Evolutionary conservation across 208 protist species (phyloP).

Genomic region (Trypanosoma congolense): DNA sequence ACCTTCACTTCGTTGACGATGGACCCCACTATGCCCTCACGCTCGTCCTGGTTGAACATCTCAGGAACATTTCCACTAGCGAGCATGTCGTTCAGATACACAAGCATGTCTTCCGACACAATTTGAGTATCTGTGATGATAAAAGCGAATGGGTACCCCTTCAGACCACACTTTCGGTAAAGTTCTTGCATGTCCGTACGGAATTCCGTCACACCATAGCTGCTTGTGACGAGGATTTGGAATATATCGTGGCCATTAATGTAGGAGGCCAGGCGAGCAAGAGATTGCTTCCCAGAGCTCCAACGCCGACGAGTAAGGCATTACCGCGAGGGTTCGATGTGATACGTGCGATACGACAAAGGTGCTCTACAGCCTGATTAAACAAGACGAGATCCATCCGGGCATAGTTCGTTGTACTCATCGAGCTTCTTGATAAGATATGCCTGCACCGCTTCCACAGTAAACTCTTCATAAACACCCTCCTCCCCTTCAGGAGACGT

Average conservation of each 20-base stretch:
- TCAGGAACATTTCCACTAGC: slow-evolving; percentile 96
- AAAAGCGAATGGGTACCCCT: slow-evolving; percentile 93
- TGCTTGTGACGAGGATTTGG: slow-evolving; percentile 96
- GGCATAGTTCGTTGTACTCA: slow-evolving; percentile 95
- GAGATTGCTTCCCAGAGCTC: slow-evolving; percentile 93
- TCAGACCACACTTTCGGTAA: slow-evolving; percentile 94
- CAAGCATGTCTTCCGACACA: slow-evolving; percentile 94
- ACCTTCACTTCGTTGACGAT: slow-evolving; percentile 92
- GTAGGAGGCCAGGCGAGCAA: slow-evolving; percentile 94
- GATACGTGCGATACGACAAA: slow-evolving; percentile 95
- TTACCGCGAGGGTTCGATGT: slow-evolving; percentile 94
- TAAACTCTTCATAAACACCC: slow-evolving; percentile 87
- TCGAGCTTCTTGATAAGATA: slow-evolving; percentile 89
- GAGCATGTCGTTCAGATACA: slow-evolving; percentile 98
- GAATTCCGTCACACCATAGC: slow-evolving; percentile 96
- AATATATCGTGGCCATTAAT: slow-evolving; percentile 97
- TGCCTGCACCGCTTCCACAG: slow-evolving; percentile 68
- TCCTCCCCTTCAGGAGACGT: slow-evolving; percentile 84
- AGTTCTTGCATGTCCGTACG: slow-evolving; percentile 94
- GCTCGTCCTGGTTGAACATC: slow-evolving; percentile 92
- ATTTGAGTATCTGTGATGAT: slow-evolving; percentile 98
- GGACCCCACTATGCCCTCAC: slow-evolving; percentile 84
- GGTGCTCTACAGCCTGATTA: slow-evolving; percentile 96
- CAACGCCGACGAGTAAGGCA: slow-evolving; percentile 94
- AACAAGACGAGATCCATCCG: slow-evolving; percentile 98